Conservation (phyloP, 2,329 filamentous ascomycete species). For the Colletotrichum sp. region DNA sequence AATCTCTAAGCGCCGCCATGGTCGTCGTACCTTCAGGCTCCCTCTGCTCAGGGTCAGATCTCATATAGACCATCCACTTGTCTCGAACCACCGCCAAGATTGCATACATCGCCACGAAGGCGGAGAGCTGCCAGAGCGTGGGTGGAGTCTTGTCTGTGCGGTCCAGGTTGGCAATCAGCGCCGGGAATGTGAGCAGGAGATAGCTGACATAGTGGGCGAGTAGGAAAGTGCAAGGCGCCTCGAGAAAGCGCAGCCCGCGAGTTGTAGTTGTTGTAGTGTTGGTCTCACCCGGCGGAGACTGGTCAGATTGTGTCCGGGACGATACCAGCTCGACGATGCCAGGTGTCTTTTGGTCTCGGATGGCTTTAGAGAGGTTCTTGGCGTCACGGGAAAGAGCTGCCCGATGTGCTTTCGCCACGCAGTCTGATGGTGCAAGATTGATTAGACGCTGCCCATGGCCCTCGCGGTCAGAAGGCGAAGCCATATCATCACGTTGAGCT, state of each 20-base stretch:
- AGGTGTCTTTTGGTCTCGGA: not conserved
- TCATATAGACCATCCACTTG: not conserved
- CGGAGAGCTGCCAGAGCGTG: not conserved
- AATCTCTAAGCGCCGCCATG: not conserved
- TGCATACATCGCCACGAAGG: not conserved
- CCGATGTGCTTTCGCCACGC: not conserved
- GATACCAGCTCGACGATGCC: not conserved
- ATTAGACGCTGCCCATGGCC: rapidly evolving
- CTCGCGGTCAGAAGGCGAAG: not conserved
- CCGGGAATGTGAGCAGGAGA: not conserved
- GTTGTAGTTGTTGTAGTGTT: not conserved
- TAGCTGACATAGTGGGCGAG: not conserved
- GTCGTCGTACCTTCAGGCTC: no score
- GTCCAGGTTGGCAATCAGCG: not conserved
- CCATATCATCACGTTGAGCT: not conserved
- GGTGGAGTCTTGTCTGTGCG: rapidly evolving
- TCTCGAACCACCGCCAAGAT: not conserved
- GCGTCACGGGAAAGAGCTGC: not conserved
- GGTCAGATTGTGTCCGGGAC: not conserved
- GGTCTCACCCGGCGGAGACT: not conserved
- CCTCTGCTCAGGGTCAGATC: no score
- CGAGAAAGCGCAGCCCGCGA: not conserved
- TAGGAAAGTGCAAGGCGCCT: not conserved
- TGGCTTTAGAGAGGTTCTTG: no score
- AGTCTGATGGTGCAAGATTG: not conserved